Evolutionary conservation across 1,284 basidiomycete species (phyloP), one percentile per base, ranked within the genome.

Genomic region (Xerocomus nothofagi): DNA sequence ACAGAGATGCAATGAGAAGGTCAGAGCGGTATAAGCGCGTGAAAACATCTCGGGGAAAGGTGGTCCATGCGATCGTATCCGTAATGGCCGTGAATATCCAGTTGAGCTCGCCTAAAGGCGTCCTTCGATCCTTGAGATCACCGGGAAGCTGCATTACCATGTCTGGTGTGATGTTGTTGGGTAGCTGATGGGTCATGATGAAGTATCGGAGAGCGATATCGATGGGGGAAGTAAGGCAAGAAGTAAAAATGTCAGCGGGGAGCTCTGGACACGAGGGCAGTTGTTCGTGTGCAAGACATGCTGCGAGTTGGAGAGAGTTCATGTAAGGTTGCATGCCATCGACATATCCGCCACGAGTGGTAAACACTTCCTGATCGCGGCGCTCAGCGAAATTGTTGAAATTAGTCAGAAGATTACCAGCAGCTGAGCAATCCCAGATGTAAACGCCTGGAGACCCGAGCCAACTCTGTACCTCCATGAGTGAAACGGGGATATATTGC

Each of bases 1-100:
- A 98, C 3, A 99, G 76, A 6, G 93, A 96, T 0, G 97, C 96
- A 40, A 99, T 93, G 47, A 98, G 83, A 47, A 99, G 81, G 66
- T 99, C 96, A 53, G 95, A 97, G 40, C 97, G 82, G 71, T 98
- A 99, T 27, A 99, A 75, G 32, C 93, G 83, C 37, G 93, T 94
- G 72, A 99, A 99, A 11, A 94, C 83, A 44, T 96, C 92, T 44
- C 90, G 82, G 18, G 94, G 91, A 64, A 99, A 94, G 0, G 93
- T 93, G 11, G 95, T 94, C 96, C 97, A 99, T 12, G 97, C 97
- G 56, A 99, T 98, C 8, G 96, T 98, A 71, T 99, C 96, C 15
- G 96, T 99, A 56, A 99, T 93, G 34, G 96, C 93, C 2, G 93
- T 98, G 72, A 99, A 98, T 60, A 99, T 98, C 96, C 97, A 99